These are phyloP conservation scores for Monoraphidium neglectum DNA, from an alignment of 139 green algal species.

Conservation along the genomic window DNA sequence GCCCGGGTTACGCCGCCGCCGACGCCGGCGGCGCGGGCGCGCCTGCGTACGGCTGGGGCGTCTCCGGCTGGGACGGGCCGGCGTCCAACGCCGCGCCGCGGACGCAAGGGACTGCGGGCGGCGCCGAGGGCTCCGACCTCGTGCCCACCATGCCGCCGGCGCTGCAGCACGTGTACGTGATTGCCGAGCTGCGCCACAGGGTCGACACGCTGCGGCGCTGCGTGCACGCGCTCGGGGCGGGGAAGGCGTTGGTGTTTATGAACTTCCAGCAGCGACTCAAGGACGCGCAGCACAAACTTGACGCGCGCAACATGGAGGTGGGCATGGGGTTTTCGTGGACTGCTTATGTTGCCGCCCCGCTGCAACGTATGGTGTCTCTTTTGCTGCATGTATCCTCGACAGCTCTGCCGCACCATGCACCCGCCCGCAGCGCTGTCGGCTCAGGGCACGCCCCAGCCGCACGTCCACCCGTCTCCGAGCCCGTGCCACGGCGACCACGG, in stretches of 20 bases:
- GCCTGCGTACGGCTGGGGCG: constrained; percentile 39
- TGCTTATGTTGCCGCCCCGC: not conserved
- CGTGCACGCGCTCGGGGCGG: constrained; percentile 81
- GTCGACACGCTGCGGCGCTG: constrained; percentile 80
- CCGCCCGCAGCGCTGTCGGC: no score
- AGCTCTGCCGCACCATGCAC: not conserved
- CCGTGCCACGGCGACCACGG: no score
- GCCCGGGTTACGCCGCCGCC: not conserved
- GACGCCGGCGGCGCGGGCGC: not conserved
- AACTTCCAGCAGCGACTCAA: constrained; percentile 92
- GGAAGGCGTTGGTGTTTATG: constrained; percentile 92
- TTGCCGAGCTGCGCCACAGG: constrained; percentile 40
- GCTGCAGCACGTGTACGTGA: constrained; percentile 66
- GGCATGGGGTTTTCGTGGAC: not conserved
- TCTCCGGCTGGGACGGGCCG: constrained; percentile 51
- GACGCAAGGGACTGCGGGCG: constrained; percentile 39
- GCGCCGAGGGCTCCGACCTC: constrained; percentile 45
- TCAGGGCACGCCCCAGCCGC: no score
- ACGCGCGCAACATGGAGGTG: constrained; percentile 74
- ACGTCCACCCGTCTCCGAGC: no score
- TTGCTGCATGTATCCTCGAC: not conserved
- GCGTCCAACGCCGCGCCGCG: constrained; percentile 22
- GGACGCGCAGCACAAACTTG: constrained; percentile 86
- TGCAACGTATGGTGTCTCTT: no score
- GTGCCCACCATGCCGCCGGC: constrained; percentile 67